A percentile compares a stretch with the other conserved stretches of the same genome.
Evolutionary conservation across 257 asterid species (phyloP).

Genomic region (Rehmannia glutinosa): DNA sequence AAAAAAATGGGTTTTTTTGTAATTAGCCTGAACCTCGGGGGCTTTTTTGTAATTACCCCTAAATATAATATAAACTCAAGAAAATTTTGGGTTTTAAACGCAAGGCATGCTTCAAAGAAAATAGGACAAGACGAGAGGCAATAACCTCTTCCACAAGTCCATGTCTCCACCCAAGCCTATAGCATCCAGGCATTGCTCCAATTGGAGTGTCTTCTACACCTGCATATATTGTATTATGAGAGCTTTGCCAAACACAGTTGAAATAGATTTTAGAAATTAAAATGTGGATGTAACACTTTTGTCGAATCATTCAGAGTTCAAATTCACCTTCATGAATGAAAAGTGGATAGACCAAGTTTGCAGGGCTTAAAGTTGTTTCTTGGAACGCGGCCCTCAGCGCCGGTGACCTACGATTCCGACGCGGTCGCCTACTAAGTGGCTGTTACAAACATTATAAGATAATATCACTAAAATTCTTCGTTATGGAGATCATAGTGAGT

Average conservation of each 20-base stretch:
- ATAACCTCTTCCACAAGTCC: constrained; percentile 94
- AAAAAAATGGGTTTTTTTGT: too few species aligned
- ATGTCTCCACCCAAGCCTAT: constrained; percentile 96
- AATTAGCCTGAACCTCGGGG: too few species aligned
- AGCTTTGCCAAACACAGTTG: neutral
- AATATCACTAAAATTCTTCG: neutral
- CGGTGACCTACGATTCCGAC: constrained; percentile 81
- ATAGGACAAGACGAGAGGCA: constrained; percentile 14
- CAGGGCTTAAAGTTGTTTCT: constrained; percentile 84
- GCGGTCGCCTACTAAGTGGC: constrained; percentile 74
- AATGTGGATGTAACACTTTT: neutral
- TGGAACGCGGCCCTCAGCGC: constrained; percentile 81
- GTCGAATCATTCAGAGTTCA: neutral
- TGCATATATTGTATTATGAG: constrained; percentile 26
- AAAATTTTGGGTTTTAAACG: neutral
- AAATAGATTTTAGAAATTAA: neutral
- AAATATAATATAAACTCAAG: neutral
- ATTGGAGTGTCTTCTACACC: constrained; percentile 97
- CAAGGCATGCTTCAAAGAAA: constrained; percentile 7
- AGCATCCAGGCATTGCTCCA: constrained; percentile 99
- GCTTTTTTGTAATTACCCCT: neutral
- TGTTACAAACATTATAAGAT: constrained; percentile 31
- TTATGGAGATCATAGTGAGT: neutral
- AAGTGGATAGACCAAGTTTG: constrained; percentile 94
- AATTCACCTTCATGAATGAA: constrained; percentile 89